A percentile compares a stretch with the other conserved stretches of the same genome.
phyloP scores from a whole-genome alignment of 176 grass and related monocot genomes.

The Chrysopogon serrulatus region DNA sequence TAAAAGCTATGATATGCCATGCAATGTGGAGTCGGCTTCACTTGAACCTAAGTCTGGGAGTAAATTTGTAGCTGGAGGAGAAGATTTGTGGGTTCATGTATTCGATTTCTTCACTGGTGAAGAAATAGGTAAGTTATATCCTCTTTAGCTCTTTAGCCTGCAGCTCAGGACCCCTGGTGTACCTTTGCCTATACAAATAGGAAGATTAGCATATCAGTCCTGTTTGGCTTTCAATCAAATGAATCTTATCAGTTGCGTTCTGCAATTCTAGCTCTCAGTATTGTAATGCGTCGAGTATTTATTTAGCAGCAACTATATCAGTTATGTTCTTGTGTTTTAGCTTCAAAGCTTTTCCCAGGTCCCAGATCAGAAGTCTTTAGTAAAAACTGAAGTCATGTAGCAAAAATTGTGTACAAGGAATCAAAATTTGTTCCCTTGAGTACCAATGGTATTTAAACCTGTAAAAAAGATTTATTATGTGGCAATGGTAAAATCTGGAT shows the following conservation, averaged over 20 bases:
- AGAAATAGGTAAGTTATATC: slow-evolving; percentile 71
- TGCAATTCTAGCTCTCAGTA: background rate
- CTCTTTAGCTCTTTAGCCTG: background rate
- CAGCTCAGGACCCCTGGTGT: background rate
- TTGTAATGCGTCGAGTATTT: background rate
- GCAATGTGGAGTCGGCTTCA: slow-evolving; percentile 90
- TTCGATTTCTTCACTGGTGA: slow-evolving; percentile 95
- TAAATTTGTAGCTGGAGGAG: slow-evolving; percentile 89
- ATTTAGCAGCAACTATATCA: background rate
- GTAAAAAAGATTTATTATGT: background rate
- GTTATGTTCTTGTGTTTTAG: background rate
- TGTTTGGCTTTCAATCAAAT: background rate
- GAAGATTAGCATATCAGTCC: background rate
- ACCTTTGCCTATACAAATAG: background rate
- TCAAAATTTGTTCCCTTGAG: background rate
- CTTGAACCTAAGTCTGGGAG: slow-evolving; percentile 85
- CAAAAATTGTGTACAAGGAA: background rate
- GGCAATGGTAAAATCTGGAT: background rate
- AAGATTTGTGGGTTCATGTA: slow-evolving; percentile 95
- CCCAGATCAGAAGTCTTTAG: background rate
- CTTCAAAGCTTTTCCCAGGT: background rate
- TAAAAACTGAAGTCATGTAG: background rate
- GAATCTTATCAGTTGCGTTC: background rate
- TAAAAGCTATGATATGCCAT: slow-evolving; percentile 97
- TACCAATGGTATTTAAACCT: background rate